Evolutionary conservation across 164 flowering plant species (phyloP).

Genomic region (Paratinospora sagittata): DNA sequence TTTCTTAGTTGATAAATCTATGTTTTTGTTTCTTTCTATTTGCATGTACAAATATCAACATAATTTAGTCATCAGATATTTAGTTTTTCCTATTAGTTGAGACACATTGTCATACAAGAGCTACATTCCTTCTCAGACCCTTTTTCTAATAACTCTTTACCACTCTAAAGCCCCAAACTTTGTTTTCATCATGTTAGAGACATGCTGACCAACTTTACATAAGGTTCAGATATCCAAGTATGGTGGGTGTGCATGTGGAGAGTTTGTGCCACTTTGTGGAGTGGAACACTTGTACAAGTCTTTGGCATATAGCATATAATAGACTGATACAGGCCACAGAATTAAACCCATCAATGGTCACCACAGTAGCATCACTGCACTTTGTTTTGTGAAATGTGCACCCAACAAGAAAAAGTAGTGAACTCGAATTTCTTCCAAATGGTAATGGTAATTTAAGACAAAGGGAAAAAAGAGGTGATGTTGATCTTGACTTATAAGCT

Average conservation of each 20-base stretch:
- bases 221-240: background rate
- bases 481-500: background rate
- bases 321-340: background rate
- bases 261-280: background rate
- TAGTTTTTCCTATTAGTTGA: background rate
- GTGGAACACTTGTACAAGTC: background rate
- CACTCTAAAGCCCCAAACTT: background rate
- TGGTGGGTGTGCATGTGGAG: background rate
- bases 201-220: background rate
- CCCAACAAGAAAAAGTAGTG: background rate
- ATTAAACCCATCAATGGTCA: background rate
- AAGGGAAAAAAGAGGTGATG: background rate
- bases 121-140: background rate
- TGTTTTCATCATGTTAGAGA: background rate
- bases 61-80: too few relatives aligned
- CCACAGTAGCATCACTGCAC: background rate
- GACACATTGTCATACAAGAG: background rate
- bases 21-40: too few relatives aligned
- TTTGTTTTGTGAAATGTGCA: background rate
- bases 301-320: too few relatives aligned
- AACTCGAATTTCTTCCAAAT: background rate
- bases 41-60: too few relatives aligned
- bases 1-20: too few relatives aligned
- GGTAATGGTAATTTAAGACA: background rate
- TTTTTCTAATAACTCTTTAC: background rate